These are phyloP conservation scores for Gentiana straminea DNA, from an alignment of 257 asterid genomes.

Conservation along the genomic window DNA sequence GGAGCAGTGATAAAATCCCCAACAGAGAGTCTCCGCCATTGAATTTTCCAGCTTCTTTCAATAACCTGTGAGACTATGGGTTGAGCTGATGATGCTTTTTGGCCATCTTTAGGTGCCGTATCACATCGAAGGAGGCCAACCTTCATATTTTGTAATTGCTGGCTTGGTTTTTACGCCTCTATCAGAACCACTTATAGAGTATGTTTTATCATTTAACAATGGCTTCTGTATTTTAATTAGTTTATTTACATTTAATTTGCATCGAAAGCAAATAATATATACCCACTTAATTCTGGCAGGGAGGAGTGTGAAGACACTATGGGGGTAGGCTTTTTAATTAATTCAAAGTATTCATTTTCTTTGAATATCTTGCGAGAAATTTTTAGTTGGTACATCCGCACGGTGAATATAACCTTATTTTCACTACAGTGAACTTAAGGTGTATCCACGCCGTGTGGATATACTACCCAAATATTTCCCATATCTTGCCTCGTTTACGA, in stretches of 20 bases:
- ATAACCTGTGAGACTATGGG: slow-evolving; percentile 7
- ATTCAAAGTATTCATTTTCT: neutral
- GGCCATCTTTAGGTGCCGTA: slow-evolving; percentile 67
- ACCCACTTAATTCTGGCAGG: slow-evolving; percentile 29
- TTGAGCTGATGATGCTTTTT: slow-evolving; percentile 7
- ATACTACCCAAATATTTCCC: too few relatives aligned
- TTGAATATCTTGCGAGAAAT: neutral
- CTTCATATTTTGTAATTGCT: slow-evolving; percentile 86
- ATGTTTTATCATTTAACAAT: slow-evolving; percentile 17
- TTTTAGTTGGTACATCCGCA: too few relatives aligned
- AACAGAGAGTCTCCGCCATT: too few relatives aligned
- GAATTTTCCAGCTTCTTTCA: neutral
- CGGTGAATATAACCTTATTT: too few relatives aligned
- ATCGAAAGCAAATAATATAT: neutral
- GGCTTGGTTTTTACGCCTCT: slow-evolving; percentile 98
- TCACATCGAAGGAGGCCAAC: slow-evolving; percentile 87
- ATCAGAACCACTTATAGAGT: slow-evolving; percentile 88
- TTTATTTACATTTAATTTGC: neutral
- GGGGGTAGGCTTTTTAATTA: slow-evolving; percentile 40
- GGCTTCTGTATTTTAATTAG: neutral
- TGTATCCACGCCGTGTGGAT: too few relatives aligned
- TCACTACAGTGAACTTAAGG: too few relatives aligned
- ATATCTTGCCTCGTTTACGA: slow-evolving; percentile 4
- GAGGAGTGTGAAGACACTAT: slow-evolving; percentile 86
- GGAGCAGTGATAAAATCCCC: too few relatives aligned